phyloP scores from a whole-genome alignment of 1,139 yeast genomes.

The Yamadazyma mexicana region DNA sequence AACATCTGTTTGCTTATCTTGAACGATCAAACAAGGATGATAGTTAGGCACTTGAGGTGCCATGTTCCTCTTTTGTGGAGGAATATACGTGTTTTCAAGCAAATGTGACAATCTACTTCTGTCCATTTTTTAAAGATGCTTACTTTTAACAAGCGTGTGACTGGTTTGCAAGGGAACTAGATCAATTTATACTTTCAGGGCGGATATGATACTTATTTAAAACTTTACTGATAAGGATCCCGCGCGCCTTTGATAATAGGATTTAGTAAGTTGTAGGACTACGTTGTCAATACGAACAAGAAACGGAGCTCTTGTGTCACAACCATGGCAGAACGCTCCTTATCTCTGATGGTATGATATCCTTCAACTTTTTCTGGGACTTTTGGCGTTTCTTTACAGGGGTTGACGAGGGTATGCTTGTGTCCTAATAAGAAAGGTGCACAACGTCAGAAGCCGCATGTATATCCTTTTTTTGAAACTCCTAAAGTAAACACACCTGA shows the following conservation, averaged over 20 bases:
- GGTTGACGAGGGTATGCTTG: too few species aligned
- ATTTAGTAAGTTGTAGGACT: neutral
- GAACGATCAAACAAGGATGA: constrained; percentile 48
- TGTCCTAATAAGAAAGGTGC: neutral
- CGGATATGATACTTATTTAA: neutral
- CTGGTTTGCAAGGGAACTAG: neutral
- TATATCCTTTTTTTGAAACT: too few species aligned
- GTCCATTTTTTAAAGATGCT: constrained; percentile 28
- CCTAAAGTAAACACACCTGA: too few species aligned
- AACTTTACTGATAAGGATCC: constrained; percentile 5
- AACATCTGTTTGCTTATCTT: constrained; percentile 43
- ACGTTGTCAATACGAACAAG: too few species aligned
- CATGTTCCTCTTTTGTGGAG: constrained; percentile 21
- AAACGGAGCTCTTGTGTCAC: too few species aligned
- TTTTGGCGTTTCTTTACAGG: too few species aligned
- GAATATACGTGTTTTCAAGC: constrained; percentile 34
- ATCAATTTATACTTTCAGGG: neutral
- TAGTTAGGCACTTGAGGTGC: constrained; percentile 32
- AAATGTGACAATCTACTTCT: constrained; percentile 26
- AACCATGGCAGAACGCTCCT: too few species aligned
- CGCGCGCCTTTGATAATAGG: neutral
- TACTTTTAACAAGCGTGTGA: neutral
- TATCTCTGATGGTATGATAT: too few species aligned
- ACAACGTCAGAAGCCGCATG: neutral
- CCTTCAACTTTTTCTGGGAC: too few species aligned